Conservation (phyloP, 2,329 filamentous ascomycete genomes). For the Fusarium scirpi region DNA sequence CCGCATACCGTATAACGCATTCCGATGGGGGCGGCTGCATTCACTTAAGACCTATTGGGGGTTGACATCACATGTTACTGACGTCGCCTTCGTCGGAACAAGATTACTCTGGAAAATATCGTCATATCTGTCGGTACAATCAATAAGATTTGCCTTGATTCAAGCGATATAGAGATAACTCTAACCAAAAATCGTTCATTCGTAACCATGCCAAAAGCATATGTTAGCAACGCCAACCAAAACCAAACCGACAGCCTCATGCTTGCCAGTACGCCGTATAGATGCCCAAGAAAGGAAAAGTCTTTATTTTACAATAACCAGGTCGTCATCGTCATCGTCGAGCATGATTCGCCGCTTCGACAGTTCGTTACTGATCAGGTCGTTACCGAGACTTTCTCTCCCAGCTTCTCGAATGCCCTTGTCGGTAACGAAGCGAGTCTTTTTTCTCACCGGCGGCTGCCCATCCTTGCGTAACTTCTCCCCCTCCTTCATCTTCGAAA, state of each 20-base stretch:
- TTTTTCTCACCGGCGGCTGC: conserved; percentile 69
- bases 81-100: conserved; percentile 9
- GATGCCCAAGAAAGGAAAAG: conserved; percentile 22
- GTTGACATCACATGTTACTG: conserved; percentile 5
- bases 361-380: conserved; percentile 65
- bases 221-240: conserved; percentile 37
- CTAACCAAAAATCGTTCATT: conserved; percentile 41
- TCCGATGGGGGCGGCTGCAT: neutral
- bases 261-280: conserved; percentile 37
- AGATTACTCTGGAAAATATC: neutral
- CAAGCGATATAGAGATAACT: conserved; percentile 37
- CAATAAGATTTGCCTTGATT: conserved; percentile 29
- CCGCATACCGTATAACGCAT: neutral
- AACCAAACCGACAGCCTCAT: conserved; percentile 21
- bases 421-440: conserved; percentile 83
- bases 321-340: conserved; percentile 64
- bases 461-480: conserved; percentile 59
- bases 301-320: conserved; percentile 57
- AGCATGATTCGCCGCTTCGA: conserved; percentile 51
- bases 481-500: conserved; percentile 71
- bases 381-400: conserved; percentile 76
- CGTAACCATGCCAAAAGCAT: conserved; percentile 41
- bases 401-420: conserved; percentile 83
- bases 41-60: conserved; percentile 5
- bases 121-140: conserved; percentile 7